Conservation (phyloP, 371 early-diverging fungal species). For the Amoeboaphelidium protococcarum region DNA sequence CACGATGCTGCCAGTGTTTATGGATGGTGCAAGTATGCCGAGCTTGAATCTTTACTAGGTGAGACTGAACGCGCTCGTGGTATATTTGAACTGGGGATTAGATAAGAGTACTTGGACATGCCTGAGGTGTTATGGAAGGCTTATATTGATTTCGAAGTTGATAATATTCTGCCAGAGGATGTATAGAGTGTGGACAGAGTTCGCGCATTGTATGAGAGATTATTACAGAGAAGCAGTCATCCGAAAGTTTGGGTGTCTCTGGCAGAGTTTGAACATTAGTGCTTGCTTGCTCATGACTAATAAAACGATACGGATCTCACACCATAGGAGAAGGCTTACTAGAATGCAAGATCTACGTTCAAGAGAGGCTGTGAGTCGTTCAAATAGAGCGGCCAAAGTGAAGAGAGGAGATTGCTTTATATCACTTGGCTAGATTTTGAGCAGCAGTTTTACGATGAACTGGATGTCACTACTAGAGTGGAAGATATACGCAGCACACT, state of each 20-base stretch:
- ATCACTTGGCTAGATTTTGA: neutral
- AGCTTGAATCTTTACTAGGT: slow-evolving; percentile 54
- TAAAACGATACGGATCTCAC: too few species aligned
- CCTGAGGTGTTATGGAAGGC: slow-evolving; percentile 92
- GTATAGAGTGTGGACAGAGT: too few species aligned
- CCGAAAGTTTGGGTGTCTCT: slow-evolving; percentile 39
- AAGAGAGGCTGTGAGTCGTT: neutral
- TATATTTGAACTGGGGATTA: slow-evolving; percentile 65
- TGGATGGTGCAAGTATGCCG: slow-evolving; percentile 84
- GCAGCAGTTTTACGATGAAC: neutral
- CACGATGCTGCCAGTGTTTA: slow-evolving; percentile 54
- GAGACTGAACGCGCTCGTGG: slow-evolving; percentile 64
- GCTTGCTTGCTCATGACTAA: too few species aligned
- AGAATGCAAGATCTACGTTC: neutral
- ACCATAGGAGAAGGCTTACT: too few species aligned
- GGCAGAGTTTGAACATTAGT: neutral
- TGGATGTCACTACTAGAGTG: too few species aligned
- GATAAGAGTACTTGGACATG: slow-evolving; percentile 66
- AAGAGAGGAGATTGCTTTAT: neutral
- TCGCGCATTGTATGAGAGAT: slow-evolving; percentile 46
- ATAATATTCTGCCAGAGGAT: slow-evolving; percentile 36
- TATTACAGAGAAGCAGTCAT: slow-evolving; percentile 62
- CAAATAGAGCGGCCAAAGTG: neutral
- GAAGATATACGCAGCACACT: neutral
- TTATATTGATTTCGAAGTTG: slow-evolving; percentile 76